Evolutionary conservation across 2,329 filamentous ascomycete species (phyloP), one percentile per base, ranked within the genome.

Genomic region (Gnomoniopsis smithogilvyi): DNA sequence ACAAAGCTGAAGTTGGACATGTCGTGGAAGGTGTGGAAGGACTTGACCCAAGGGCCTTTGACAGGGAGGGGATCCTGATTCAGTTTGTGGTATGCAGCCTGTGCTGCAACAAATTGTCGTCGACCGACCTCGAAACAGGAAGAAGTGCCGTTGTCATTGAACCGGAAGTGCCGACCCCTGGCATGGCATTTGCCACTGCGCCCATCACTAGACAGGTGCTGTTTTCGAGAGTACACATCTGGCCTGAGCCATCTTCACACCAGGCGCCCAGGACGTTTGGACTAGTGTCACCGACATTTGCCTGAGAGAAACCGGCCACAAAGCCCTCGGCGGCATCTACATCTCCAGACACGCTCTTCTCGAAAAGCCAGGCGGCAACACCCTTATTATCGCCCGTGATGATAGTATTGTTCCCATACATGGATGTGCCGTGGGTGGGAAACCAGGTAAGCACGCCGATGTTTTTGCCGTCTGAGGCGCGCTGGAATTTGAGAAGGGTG

Each of bases 321-420:
- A 96, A 96, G 11, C 81, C 83, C 2, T 85, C 77, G 0, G 83
- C 81, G 36, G 86, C 85, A 19, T 76, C 78, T 1, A 77, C 68
- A 19, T 84, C 78, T n/a, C 72, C 73, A 2, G 75, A 70, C 51
- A 89, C 80, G 54, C 83, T 86, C 64, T 89, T 83, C 70, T 98
- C 94, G 55, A 97, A 88, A 14, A 96, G 77, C 69, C 89, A 89
- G 0, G 93, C 90, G 2, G 94, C 93, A 7, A 96, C 91, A 14
- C 94, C 94, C 75, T 98, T 98, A 77, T 98, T 98, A 72, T 98
- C 94, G n/a, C 91, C 94, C 2, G 92, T 88, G 53, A 95, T 85
- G 15, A 96, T 80, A 0, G 92, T 97, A 74, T 96, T 96, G 75
- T 97, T 97, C 56, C 90, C 89, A 24, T 93, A 85, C 73, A 97